Conservation (phyloP, 345 rosid genomes). For the Aethionema arabicum region DNA sequence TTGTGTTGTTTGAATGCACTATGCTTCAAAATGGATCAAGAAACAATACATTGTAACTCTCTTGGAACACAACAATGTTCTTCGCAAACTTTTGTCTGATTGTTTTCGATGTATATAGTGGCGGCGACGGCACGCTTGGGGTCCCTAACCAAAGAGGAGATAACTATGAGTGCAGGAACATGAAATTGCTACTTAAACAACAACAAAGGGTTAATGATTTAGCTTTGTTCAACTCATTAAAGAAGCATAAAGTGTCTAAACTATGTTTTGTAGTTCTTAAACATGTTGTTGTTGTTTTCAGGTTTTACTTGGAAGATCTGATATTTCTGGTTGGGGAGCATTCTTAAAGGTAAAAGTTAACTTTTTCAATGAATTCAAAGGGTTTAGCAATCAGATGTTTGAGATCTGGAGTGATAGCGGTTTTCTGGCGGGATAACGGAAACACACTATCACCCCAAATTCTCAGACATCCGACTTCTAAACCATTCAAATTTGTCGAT, state of each 20-base stretch:
- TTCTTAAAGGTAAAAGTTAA: constrained; percentile 80
- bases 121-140: constrained; percentile 97
- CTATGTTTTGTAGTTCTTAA: not conserved
- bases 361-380: too few species aligned
- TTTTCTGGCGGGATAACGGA: too few species aligned
- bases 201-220: constrained; percentile 73
- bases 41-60: too few species aligned
- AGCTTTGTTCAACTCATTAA: constrained; percentile 5
- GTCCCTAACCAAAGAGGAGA: constrained; percentile 94
- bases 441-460: too few species aligned
- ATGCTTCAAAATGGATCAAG: constrained; percentile 3
- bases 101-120: constrained; percentile 48
- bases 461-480: too few species aligned
- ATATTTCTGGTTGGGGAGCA: constrained; percentile 99
- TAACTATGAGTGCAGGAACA: constrained; percentile 96
- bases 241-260: not conserved
- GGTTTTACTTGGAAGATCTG: constrained; percentile 98
- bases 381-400: too few species aligned
- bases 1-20: not conserved
- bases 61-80: too few species aligned
- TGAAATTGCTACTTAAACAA: constrained; percentile 98
- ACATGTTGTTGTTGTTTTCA: constrained; percentile 34
- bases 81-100: too few species aligned
- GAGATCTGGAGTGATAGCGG: too few species aligned
- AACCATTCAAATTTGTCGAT: too few species aligned